Conservation (phyloP, 1,139 yeast species). For the Scheffersomyces titani region DNA sequence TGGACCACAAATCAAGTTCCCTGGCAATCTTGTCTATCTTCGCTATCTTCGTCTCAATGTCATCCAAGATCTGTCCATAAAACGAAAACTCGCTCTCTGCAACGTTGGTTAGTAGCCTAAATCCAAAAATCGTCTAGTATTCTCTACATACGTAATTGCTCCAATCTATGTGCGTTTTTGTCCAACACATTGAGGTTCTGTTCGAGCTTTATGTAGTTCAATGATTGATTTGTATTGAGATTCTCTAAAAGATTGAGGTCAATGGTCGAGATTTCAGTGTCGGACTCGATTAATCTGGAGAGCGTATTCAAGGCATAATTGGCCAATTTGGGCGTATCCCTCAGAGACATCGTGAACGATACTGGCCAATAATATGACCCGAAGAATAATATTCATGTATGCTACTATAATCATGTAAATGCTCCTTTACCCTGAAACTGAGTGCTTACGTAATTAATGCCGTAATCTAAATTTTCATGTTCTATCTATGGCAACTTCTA, state of each 20-base stretch:
- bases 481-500: neutral
- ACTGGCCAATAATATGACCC: neutral
- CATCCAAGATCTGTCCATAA: conserved; percentile 31
- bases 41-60: conserved; percentile 47
- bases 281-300: conserved; percentile 43
- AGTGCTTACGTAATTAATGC: neutral
- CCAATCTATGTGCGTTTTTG: conserved; percentile 30
- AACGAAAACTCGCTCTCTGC: conserved; percentile 32
- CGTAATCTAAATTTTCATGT: no score
- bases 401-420: neutral
- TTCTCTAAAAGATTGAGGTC: conserved; percentile 56
- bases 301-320: conserved; percentile 29
- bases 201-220: conserved; percentile 57
- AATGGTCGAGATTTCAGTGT: conserved; percentile 53
- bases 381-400: neutral
- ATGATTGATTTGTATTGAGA: conserved; percentile 57
- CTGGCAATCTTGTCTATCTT: conserved; percentile 46
- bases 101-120: conserved; percentile 9
- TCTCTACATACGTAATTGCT: conserved; percentile 32
- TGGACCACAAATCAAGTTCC: conserved; percentile 65
- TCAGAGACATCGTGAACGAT: conserved; percentile 22
- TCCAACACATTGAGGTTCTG: conserved; percentile 44
- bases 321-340: conserved; percentile 32
- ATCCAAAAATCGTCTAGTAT: neutral
- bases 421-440: neutral